A percentile compares a stretch with the other conserved stretches of the same genome.
These are phyloP conservation scores for maize (Zea mays) DNA, from an alignment of 176 grass and related monocot genomes.

Conservation along the genomic window Zm-B73-REFERENCE-NAM-5.0 NC_050098.1:206552001-206552500, in stretches of 20 bases:
- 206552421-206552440: too few relatives aligned
- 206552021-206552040: constrained; percentile 49
- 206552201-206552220: background rate
- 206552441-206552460: too few relatives aligned
- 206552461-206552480: too few relatives aligned
- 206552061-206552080: background rate
- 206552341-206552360: background rate
- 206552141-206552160: background rate
- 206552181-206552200: too few relatives aligned
- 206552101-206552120: background rate
- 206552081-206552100: background rate
- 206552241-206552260: background rate
- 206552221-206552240: too few relatives aligned
- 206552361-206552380: constrained; percentile 13
- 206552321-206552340: background rate
- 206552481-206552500: too few relatives aligned
- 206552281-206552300: constrained; percentile 36
- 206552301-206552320: background rate
- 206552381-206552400: background rate
- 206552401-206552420: background rate
- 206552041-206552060: constrained; percentile 56
- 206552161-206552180: background rate
- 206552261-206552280: background rate
- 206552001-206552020: constrained; percentile 50
- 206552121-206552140: background rate